Base-by-base conservation (phyloP, 306 rosid species). In the Inga oerstediana region DNA sequence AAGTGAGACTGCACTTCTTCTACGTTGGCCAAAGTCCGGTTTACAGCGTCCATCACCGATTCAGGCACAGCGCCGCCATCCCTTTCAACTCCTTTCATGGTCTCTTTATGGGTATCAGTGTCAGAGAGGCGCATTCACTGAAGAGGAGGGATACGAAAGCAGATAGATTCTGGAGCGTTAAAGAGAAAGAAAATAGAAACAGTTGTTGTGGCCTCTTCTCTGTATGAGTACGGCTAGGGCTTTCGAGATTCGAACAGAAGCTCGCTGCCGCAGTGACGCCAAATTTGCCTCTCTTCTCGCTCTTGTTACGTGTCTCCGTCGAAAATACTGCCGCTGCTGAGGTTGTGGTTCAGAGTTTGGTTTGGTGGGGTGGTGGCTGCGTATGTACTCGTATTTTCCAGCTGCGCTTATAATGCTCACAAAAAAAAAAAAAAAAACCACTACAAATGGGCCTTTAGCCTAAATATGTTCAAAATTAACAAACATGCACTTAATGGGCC, bases 21-120 rank as follows among this genome's bases (percentile, higher is more conserved):
- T 1, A 92, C 87, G 79, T 85, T 82, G 2, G 84, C 78, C 86
- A 91, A 79, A 54, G 97, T 90, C 59, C 77, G 81, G 80, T 80
- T 90, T 41, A 88, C 93, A 4, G 98, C 79, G 51, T 94, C 93
- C 94, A 83, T 81, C 37, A 81, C 93, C 5, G 92, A 75, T 56
- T 90, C 92, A 6, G 99, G 98, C 22, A 96, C 90, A 41, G 81
- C 87, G 27, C 73, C n/a, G 74, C 89, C 80, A 46, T 86, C 89
- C 13, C 77, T 80, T 74, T 54, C 88, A 65, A 79, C 88, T 68
- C 66, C 87, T 84, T 91, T 93, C 91, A 93, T 91, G 49, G 43
- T 66, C 67, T 61, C 17, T 79, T 4, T 24, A 43, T 24, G 72
- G 3, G 8, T 56, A 56, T 22, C 11, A 77, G 15, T 16, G 12